Conservation (phyloP, 192 early-diverging fungal genomes). For the Physocladia obscura region DNA sequence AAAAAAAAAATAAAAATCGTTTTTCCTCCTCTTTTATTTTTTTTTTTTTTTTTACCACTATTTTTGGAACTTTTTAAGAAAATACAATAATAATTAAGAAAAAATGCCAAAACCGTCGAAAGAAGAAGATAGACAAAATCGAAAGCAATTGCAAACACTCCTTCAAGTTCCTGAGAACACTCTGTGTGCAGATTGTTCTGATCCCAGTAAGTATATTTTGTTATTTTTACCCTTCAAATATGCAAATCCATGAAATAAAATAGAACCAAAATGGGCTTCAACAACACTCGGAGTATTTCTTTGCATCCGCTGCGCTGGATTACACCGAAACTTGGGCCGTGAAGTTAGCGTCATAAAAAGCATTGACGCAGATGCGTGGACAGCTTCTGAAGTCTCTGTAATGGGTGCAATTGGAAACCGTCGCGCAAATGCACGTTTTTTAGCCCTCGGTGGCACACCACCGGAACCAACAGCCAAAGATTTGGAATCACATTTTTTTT, state of each 20-base stretch:
- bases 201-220: conserved; percentile 22
- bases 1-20: conserved; percentile 1
- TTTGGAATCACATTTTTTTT: background rate
- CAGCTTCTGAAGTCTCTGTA: conserved; percentile 75
- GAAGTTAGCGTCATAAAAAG: conserved; percentile 92
- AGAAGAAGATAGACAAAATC: conserved; percentile 22
- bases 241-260: background rate
- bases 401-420: conserved; percentile 44
- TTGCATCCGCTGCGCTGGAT: conserved; percentile 53
- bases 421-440: conserved; percentile 36
- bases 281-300: conserved; percentile 47
- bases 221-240: too few species aligned
- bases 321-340: conserved; percentile 71
- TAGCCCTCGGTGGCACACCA: background rate
- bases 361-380: conserved; percentile 86
- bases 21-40: background rate
- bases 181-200: conserved; percentile 47
- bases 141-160: conserved; percentile 37
- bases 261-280: conserved; percentile 49
- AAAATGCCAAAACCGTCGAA: conserved; percentile 6
- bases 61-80: background rate
- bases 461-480: background rate
- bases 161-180: conserved; percentile 45
- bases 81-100: background rate
- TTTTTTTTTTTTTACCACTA: background rate